Evolutionary conservation across 1,284 basidiomycete species (phyloP).

Genomic region (Malassezia nana): DNA sequence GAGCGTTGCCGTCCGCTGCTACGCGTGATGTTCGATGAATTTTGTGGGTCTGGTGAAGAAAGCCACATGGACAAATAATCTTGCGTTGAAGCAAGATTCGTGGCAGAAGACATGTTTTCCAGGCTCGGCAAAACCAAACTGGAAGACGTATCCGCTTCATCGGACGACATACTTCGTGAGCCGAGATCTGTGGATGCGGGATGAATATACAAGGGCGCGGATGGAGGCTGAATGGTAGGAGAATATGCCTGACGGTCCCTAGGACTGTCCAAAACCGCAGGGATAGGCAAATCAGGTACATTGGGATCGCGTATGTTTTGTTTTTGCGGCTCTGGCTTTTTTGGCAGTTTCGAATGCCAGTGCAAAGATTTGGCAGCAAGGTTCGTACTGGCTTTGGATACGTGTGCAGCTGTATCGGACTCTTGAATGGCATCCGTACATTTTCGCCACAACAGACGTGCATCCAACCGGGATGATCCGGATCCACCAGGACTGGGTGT

Average conservation of each 20-base stretch:
- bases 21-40: not conserved
- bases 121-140: not conserved
- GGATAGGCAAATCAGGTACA: slow-evolving; percentile 10
- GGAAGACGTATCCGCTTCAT: not conserved
- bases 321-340: not conserved
- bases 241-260: slow-evolving; percentile 1
- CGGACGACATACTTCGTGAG: not conserved
- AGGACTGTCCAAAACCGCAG: slow-evolving; percentile 2
- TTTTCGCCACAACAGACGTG: slow-evolving; percentile 19
- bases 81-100: not conserved
- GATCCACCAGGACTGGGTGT: not conserved
- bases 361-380: slow-evolving; percentile 38
- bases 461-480: not conserved
- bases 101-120: not conserved
- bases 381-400: slow-evolving; percentile 43
- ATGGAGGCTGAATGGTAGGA: not conserved
- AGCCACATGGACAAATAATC: too few relatives aligned
- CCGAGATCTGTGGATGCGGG: not conserved
- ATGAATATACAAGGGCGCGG: not conserved
- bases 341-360: not conserved
- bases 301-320: too few relatives aligned
- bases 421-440: slow-evolving; percentile 40
- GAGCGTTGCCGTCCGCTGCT: not conserved
- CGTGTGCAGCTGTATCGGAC: slow-evolving; percentile 39
- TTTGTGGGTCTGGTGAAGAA: too few relatives aligned